Evolutionary conservation across 176 grass and related monocot genomes (phyloP).

Genomic region (Oryza longistaminata): DNA sequence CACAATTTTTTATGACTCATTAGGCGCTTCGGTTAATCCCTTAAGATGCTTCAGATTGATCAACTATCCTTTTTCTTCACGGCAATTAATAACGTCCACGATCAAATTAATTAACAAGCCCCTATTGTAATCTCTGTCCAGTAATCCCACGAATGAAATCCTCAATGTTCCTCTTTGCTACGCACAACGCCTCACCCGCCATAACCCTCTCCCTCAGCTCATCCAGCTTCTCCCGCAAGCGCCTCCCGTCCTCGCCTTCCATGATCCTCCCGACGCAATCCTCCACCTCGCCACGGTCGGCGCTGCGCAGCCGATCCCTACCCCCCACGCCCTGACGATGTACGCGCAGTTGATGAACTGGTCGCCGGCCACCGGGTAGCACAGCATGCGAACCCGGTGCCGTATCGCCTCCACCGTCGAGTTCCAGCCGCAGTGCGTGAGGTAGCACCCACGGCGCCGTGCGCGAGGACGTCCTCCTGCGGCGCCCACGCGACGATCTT

Average conservation of each 20-base stretch:
- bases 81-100: neutral
- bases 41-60: too few species aligned
- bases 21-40: too few species aligned
- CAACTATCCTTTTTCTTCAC: neutral
- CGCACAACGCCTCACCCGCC: slow-evolving; percentile 31
- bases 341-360: slow-evolving; percentile 83
- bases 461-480: slow-evolving; percentile 65
- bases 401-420: slow-evolving; percentile 80
- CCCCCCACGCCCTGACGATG: slow-evolving; percentile 64
- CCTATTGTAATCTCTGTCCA: neutral
- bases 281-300: neutral
- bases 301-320: slow-evolving; percentile 48
- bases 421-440: slow-evolving; percentile 94
- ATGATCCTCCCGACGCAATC: slow-evolving; percentile 54
- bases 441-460: slow-evolving; percentile 67
- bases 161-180: slow-evolving; percentile 41
- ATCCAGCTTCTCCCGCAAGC: slow-evolving; percentile 46
- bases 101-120: neutral
- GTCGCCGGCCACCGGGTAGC: slow-evolving; percentile 72
- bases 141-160: slow-evolving; percentile 43
- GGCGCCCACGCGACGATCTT: slow-evolving; percentile 81
- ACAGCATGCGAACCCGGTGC: slow-evolving; percentile 57
- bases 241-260: slow-evolving; percentile 50
- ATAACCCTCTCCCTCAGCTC: slow-evolving; percentile 48
- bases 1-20: neutral